Base-by-base conservation (phyloP, 2,329 filamentous ascomycete species). In the Trichoderma brevicompactum region DNA sequence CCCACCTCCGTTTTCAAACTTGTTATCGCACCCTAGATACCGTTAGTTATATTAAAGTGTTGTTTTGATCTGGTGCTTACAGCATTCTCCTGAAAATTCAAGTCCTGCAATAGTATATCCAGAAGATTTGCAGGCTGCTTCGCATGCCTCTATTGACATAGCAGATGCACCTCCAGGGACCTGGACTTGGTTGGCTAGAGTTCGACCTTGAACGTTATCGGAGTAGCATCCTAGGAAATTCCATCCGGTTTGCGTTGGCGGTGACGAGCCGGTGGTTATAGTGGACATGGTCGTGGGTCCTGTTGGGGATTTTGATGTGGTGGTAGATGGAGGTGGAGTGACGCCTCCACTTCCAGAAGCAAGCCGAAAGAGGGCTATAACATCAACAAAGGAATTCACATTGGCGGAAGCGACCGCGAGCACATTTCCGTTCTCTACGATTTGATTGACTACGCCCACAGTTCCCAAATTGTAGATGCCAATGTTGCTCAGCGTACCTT, bases 261-360 rank as follows among this genome's bases (percentile, higher is more conserved):
- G 54, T 2, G 54, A 46, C 5, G 23, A 28, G 41, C 28, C 19
- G 9, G 55, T 58, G 7, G 28, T 58, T 12, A 46, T 58, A 10
- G 55, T 58, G 1, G 55, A 58, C 32, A 58, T 13, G 10, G 55
- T 58, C 19, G 50, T 53, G 6, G 50, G 34, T 7, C 32, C 34
- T 50, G 48, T 50, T 8, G 52, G 40, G 10, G 52, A 40, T 36
- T 36, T 46, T n/a, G 41, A 19, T 19, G 28, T 46, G 28, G 55
- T 46, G 10, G 52, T 19, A 15, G 41, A 15, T 36, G 55, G 55
- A 15, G 54, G 54, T 19, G 55, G 55, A 36, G 55, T 46, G n/a
- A 19, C 32, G 41, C 55, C 55, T 58, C 55, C 55, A n/a, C 55
- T 58, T 7, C 55, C 55, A 36, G 55, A 58, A 48, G 55, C 55